Evolutionary conservation across 1,284 basidiomycete genomes (phyloP).

Genomic region (Rhodotorula sp.): DNA sequence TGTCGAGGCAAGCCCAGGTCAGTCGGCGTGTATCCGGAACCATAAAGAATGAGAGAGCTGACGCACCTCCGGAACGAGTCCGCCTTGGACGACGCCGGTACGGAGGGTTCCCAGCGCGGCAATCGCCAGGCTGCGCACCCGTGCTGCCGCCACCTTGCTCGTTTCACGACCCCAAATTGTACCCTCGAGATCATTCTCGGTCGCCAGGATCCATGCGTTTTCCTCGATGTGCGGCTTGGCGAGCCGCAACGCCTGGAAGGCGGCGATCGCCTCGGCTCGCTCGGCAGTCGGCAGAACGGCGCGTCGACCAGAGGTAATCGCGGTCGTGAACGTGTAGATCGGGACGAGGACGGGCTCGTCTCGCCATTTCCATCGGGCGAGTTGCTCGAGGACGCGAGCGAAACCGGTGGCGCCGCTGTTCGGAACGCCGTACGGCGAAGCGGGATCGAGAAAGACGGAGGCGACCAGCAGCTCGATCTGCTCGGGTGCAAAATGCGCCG

Average conservation of each 20-base stretch:
- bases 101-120: slow-evolving; percentile 60
- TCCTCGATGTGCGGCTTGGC: slow-evolving; percentile 52
- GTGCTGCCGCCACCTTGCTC: slow-evolving; percentile 65
- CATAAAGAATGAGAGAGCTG: not conserved
- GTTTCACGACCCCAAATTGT: slow-evolving; percentile 73
- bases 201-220: slow-evolving; percentile 77
- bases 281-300: slow-evolving; percentile 50
- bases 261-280: slow-evolving; percentile 61
- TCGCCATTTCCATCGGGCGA: slow-evolving; percentile 79
- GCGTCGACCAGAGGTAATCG: slow-evolving; percentile 43
- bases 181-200: slow-evolving; percentile 74
- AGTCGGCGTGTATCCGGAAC: not conserved
- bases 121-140: slow-evolving; percentile 68
- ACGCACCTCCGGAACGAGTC: slow-evolving; percentile 59
- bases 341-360: slow-evolving; percentile 57
- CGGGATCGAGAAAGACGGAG: slow-evolving; percentile 55
- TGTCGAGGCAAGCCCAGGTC: slow-evolving; percentile 47
- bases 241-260: slow-evolving; percentile 51
- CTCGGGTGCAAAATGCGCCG: slow-evolving; percentile 71
- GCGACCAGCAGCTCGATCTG: slow-evolving; percentile 83
- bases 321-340: slow-evolving; percentile 50
- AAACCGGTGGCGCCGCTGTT: slow-evolving; percentile 66
- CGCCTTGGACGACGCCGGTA: slow-evolving; percentile 48
- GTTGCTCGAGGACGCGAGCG: slow-evolving; percentile 67
- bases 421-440: slow-evolving; percentile 48